Evolutionary conservation across 2,329 filamentous ascomycete genomes (phyloP).

Genomic region (Trichoderma atrobrunneum): DNA sequence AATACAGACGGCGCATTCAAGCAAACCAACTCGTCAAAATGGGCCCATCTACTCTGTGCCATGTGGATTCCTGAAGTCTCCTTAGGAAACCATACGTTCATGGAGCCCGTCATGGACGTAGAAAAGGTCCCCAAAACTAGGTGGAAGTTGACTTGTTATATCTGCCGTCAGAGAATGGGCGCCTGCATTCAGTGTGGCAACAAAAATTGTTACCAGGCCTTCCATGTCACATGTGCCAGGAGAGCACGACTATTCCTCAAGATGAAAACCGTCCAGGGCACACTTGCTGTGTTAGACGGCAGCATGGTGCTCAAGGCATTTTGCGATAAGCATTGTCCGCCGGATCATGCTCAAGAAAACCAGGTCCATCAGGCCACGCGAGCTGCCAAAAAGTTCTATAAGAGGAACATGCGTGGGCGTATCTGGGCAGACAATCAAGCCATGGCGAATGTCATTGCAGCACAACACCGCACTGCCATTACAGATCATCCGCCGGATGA

Average conservation of each 20-base stretch:
- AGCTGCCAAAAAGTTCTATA: constrained; percentile 86
- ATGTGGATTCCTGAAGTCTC: constrained; percentile 99
- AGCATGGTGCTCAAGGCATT: constrained; percentile 86
- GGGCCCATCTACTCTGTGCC: constrained; percentile 93
- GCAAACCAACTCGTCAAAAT: constrained; percentile 92
- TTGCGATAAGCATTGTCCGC: constrained; percentile 90
- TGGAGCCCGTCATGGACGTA: constrained; percentile 97
- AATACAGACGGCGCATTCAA: constrained; percentile 98
- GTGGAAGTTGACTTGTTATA: constrained; percentile 94
- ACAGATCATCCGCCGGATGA: constrained; percentile 75
- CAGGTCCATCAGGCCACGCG: constrained; percentile 75
- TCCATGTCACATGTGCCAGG: constrained; percentile 94
- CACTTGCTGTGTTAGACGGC: constrained; percentile 72
- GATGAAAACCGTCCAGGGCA: constrained; percentile 91
- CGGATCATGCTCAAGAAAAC: constrained; percentile 84
- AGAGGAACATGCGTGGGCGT: constrained; percentile 79
- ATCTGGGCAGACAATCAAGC: constrained; percentile 91
- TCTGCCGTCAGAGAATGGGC: constrained; percentile 96
- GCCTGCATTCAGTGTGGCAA: constrained; percentile 98
- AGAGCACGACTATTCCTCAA: constrained; percentile 84
- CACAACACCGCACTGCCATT: constrained; percentile 61
- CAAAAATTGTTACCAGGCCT: constrained; percentile 94
- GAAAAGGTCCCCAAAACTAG: constrained; percentile 94
- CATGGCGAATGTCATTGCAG: constrained; percentile 76
- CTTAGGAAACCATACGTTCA: constrained; percentile 91